Evolutionary conservation across 2,329 filamentous ascomycete genomes (phyloP).

Genomic region (Neonectria sp.): DNA sequence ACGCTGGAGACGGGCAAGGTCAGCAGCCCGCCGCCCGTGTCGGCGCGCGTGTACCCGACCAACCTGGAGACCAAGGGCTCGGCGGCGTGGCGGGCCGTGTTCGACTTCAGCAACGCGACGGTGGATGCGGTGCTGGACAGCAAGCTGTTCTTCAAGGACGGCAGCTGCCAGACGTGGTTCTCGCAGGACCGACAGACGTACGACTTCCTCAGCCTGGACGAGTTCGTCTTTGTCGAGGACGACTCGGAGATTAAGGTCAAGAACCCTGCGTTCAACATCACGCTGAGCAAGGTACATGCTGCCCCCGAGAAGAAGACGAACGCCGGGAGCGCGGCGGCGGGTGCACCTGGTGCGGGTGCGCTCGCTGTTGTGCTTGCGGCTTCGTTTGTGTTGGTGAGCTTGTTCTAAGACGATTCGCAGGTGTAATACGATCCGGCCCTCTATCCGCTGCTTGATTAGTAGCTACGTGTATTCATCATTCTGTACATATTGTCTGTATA

Average conservation of each 20-base stretch:
- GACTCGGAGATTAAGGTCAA: conserved; percentile 33
- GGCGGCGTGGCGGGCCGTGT: conserved; percentile 53
- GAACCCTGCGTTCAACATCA: conserved; percentile 48
- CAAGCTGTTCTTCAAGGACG: conserved; percentile 47
- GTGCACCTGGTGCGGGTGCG: conserved; percentile 17
- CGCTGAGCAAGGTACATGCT: conserved; percentile 46
- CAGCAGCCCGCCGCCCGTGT: conserved; percentile 31
- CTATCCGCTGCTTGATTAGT: background rate
- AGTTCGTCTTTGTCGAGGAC: conserved; percentile 48
- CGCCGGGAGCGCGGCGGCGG: conserved; percentile 16
- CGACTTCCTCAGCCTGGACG: conserved; percentile 49
- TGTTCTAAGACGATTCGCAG: conserved; percentile 41
- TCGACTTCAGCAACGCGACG: conserved; percentile 42
- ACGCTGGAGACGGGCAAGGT: conserved; percentile 30
- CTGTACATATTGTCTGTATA: background rate
- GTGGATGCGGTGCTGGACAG: conserved; percentile 38
- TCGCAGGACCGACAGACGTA: conserved; percentile 52
- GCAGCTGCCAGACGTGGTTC: conserved; percentile 51
- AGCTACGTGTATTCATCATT: background rate
- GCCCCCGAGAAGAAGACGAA: conserved; percentile 39
- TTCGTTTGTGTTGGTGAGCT: conserved; percentile 31
- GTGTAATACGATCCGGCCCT: conserved; percentile 3
- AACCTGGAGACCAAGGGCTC: conserved; percentile 40
- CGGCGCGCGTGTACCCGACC: conserved; percentile 51
- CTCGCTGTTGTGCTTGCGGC: conserved; percentile 18